Evolutionary conservation across 257 asterid genomes (phyloP).

Genomic region (Solanum bulbocastanum): DNA sequence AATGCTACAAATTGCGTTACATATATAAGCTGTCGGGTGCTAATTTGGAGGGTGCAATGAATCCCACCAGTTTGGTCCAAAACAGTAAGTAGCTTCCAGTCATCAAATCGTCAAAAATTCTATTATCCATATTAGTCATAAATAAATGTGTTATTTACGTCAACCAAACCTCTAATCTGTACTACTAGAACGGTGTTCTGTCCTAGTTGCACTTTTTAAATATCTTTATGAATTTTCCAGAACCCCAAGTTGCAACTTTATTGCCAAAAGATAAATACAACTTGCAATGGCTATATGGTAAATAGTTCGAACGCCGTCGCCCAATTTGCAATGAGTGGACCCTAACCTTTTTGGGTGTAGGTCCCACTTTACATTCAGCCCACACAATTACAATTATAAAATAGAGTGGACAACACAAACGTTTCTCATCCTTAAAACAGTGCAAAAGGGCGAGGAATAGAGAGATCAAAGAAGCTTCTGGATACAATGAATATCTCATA

Average conservation of each 20-base stretch:
- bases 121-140: no score
- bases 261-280: not conserved
- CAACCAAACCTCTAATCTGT: no score
- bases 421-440: not conserved
- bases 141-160: no score
- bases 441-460: not conserved
- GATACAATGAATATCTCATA: conserved; percentile 29
- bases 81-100: not conserved
- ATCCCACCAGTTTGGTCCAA: not conserved
- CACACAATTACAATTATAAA: not conserved
- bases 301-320: not conserved
- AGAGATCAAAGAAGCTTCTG: conserved; percentile 31
- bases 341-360: not conserved
- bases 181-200: no score
- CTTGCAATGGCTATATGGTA: not conserved
- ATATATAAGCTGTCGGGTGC: not conserved
- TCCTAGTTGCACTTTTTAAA: not conserved
- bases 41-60: not conserved
- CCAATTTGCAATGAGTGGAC: not conserved
- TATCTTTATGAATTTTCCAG: not conserved
- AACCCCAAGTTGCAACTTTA: not conserved
- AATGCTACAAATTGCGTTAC: not conserved
- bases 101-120: no score
- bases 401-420: not conserved
- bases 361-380: not conserved